phyloP scores from a whole-genome alignment of 352 stramenopile species.

The Globisporangium polare region DNA sequence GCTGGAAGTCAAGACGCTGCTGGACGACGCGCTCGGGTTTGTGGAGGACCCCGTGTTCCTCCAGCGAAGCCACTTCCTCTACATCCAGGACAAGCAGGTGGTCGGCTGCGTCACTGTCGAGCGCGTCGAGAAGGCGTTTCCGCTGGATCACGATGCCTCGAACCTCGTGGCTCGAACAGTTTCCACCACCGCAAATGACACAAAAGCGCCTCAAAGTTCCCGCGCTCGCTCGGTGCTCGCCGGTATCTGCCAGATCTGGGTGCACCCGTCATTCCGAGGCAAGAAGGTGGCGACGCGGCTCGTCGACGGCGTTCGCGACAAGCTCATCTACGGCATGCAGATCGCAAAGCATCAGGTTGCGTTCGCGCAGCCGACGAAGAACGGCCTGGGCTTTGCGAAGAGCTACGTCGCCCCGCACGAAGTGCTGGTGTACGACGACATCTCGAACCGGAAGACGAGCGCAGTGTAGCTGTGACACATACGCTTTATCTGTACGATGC shows the following conservation, averaged over 20 bases:
- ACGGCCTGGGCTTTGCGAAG: conserved; percentile 56
- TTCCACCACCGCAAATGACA: neutral
- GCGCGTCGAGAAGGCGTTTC: conserved; percentile 40
- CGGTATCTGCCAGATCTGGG: conserved; percentile 72
- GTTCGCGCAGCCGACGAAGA: conserved; percentile 70
- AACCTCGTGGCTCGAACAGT: conserved; percentile 3
- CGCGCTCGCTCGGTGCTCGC: conserved; percentile 22
- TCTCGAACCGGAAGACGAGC: conserved; percentile 1
- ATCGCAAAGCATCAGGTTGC: conserved; percentile 47
- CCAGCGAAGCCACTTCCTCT: conserved; percentile 58
- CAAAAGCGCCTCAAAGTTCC: neutral
- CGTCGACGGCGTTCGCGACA: conserved; percentile 56
- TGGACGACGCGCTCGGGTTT: conserved; percentile 72
- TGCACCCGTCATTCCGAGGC: conserved; percentile 45
- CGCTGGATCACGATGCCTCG: conserved; percentile 21
- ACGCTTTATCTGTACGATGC: too few species aligned
- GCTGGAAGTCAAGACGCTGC: conserved; percentile 58
- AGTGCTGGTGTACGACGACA: conserved; percentile 52
- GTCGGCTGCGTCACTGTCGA: conserved; percentile 62
- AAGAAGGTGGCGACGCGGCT: conserved; percentile 56
- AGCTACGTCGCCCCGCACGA: conserved; percentile 42
- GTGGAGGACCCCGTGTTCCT: conserved; percentile 49
- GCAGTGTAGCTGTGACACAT: neutral
- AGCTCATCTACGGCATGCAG: conserved; percentile 68
- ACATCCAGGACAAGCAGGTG: conserved; percentile 49